Evolutionary conservation across 2,329 filamentous ascomycete genomes (phyloP), one percentile per base, ranked within the genome.

Genomic region (Chalaropsis ovoidea): DNA sequence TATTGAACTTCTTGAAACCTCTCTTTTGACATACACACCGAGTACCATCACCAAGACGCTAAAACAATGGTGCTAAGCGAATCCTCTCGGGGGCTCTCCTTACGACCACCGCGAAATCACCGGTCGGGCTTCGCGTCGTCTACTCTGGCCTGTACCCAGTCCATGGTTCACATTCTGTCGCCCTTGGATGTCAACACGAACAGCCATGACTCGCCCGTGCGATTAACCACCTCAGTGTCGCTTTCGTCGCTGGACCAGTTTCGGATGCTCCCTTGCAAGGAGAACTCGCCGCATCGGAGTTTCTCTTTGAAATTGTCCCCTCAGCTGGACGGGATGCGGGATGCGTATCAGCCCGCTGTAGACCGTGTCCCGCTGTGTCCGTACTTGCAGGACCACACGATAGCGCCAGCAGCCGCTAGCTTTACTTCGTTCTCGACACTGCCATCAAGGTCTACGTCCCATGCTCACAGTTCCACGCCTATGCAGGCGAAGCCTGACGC

Each of bases 291-390:
- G 22, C 45, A 61, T 47, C 63, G 47, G 27, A 64, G 64, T 31
- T 64, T 61, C 41, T 64, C 54, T 10, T 42, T 67, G 43, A 67
- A 67, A 61, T 22, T 67, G 27, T n/a, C 43, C 17, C 62, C 65
- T 24, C 31, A 27, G 15, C 17, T 19, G 3, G 27, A 58, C 24
- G 31, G 13, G 13, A 35, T 58, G 13, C 27, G 11, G 27, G 31
- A 39, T 19, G 27, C 13, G 54, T 58, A 17, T 13, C 54, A 58
- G 54, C 27, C 54, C 13, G 3, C 54, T 19, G 27, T 19, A 3
- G 31, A 22, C 4, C 17, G 31, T 39, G 54, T 19, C 15, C 4
- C n/a, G 19, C 15, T 24, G 27, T 13, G 13, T n/a, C 17, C 54
- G n/a, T 58, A 11, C 31, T 58, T 15, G 19, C 19, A 15, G 41